Evolutionary conservation across 352 stramenopile genomes (phyloP), one percentile per base, ranked within the genome.

Genomic region (Elongisporangium anandrum): DNA sequence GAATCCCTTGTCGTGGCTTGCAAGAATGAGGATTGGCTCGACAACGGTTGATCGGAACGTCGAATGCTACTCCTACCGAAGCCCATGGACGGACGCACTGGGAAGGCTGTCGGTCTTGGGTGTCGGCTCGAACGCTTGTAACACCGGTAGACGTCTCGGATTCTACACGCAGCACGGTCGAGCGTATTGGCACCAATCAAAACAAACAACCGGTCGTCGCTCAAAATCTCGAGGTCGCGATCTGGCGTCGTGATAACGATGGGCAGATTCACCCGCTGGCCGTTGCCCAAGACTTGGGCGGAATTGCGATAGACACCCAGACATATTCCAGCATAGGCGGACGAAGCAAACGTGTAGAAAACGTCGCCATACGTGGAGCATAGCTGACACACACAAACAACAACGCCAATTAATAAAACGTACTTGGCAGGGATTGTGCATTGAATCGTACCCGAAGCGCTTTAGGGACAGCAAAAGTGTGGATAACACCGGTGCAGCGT

Each of bases 191-290:
- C 70, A 50, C 85, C 85, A 26, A 91, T 77, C 21, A 95, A 65
- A 41, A 95, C 75, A n/a, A 87, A 90, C 3, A 95, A 23, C 4
- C 62, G 56, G 65, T 95, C 85, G 29, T 59, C 77, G 45, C 61
- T 68, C 3, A 77, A 54, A 38, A 95, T 79, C 15, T 79, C 21
- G 6, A 92, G 71, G 22, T 73, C 52, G 3, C 69, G 67, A 50
- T 80, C 76, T 6, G 83, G 86, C 0, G 81, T 88, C 24, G 84
- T 86, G 57, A 95, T 82, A 16, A 93, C 82, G 22, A 93, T 90
- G 4, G 81, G 86, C 13, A 95, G 56, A 53, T 90, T 69, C 1
- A 87, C 72, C 0, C 57, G 62, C n/a, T 73, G 57, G 15, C 66
- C 73, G 2, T 60, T 61, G 17, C 69, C 67, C 52, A 81, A 64